Conservation (phyloP, 495 filamentous ascomycete species). For the Pseudotulostoma volvatum region DNA sequence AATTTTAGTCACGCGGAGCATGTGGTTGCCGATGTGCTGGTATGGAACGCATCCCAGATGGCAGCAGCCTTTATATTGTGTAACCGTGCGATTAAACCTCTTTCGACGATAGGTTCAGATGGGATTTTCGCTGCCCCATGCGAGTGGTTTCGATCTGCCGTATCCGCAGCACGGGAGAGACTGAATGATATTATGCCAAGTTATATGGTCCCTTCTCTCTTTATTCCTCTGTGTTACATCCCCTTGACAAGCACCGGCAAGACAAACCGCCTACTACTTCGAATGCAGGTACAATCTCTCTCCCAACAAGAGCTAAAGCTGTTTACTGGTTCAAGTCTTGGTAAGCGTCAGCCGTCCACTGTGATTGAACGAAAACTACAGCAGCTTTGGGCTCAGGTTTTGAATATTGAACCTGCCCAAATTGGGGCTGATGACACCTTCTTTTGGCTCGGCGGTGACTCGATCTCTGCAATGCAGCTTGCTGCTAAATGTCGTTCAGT, state of each 20-base stretch:
- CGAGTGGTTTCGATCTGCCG: background rate
- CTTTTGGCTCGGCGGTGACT: no score
- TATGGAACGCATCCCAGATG: background rate
- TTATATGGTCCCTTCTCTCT: slow-evolving; percentile 4
- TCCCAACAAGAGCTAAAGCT: no score
- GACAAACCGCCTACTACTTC: slow-evolving; percentile 6
- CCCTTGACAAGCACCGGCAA: slow-evolving; percentile 6
- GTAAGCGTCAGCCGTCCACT: slow-evolving; percentile 7
- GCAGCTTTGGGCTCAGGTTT: slow-evolving; percentile 10
- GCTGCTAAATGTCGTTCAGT: no score
- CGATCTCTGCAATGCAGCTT: slow-evolving; percentile 40
- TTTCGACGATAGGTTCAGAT: background rate
- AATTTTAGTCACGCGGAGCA: background rate
- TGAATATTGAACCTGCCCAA: slow-evolving; percentile 6
- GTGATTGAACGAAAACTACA: slow-evolving; percentile 13
- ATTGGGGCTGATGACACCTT: slow-evolving; percentile 10
- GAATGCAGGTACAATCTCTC: no score
- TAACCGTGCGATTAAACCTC: no score
- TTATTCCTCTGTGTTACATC: slow-evolving; percentile 3
- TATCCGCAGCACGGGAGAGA: slow-evolving; percentile 1
- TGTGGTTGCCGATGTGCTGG: background rate
- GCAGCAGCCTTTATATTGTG: slow-evolving; percentile 3
- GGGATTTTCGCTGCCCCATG: background rate
- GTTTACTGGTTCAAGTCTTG: background rate
- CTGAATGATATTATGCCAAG: background rate